Percentiles rank a stretch among this genome's conserved stretches.
Conservation (phyloP, 208 protist species). For the Leishmania gerbilli region DNA sequence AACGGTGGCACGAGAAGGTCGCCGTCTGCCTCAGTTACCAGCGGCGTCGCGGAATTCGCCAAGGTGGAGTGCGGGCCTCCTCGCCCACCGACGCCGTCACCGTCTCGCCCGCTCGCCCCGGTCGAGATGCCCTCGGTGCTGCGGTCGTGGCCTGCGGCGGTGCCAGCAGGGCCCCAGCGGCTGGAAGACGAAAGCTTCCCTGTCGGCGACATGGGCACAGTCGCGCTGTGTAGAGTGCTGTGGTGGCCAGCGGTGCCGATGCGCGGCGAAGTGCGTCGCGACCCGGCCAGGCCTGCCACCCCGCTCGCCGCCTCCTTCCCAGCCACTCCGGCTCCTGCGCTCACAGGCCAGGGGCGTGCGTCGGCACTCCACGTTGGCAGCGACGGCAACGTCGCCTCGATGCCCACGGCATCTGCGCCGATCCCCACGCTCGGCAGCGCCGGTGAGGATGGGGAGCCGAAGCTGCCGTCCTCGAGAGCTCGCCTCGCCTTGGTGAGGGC, state of each 20-base stretch:
- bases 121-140: background rate
- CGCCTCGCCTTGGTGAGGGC: constrained; percentile 2
- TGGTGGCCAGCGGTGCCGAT: background rate
- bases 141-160: background rate
- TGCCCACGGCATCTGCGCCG: background rate
- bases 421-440: background rate
- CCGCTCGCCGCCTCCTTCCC: background rate
- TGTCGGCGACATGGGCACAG: constrained; percentile 4
- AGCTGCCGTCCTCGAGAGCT: constrained; percentile 5
- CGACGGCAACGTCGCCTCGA: background rate
- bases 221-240: background rate
- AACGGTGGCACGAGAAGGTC: constrained; percentile 29
- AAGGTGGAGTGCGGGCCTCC: background rate
- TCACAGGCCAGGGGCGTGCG: constrained; percentile 1
- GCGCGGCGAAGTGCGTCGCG: background rate
- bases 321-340: background rate
- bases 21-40: constrained; percentile 29
- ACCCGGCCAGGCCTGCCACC: background rate
- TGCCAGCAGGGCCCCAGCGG: background rate
- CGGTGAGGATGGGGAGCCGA: constrained; percentile 6
- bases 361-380: background rate
- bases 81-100: background rate
- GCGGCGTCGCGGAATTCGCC: constrained; percentile 8
- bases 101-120: background rate
- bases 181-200: background rate